Evolutionary conservation across 1,284 basidiomycete species (phyloP), one percentile per base, ranked within the genome.

Genomic region (Mycosarcoma maydis): DNA sequence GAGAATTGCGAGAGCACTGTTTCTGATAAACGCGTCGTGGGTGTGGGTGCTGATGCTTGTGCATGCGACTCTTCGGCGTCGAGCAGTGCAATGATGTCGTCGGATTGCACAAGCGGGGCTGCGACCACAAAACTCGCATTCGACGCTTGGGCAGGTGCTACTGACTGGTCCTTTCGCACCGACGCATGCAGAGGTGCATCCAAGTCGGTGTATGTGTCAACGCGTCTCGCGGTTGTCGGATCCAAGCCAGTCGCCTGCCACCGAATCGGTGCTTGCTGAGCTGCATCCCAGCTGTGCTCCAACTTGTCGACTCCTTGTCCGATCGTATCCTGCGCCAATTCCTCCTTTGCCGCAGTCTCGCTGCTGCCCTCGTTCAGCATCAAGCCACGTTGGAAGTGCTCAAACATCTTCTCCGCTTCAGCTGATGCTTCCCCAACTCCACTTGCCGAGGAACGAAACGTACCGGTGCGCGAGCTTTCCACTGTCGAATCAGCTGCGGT

Each of bases 41-140:
- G 42, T 22, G n/a, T n/a, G 19, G 2, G 4, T 13, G 17, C 3
- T 9, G 34, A 22, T 14, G 36, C 10, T 16, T 20, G 16, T 1
- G 32, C 10, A 27, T 32, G 36, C 8, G 41, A 44, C 43, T 68
- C 65, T 46, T 68, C 65, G 4, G 46, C 46, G 27, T 59, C 56
- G 11, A 70, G 56, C 4, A 70, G 50, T 0, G 60, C 56, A 16
- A 70, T 60, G 23, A 70, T 54, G 48, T 70, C 60, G 24, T 53
- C 46, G 0, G 55, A 45, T 16, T 42, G 49, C 8, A 52, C 48
- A 17, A 58, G 52, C 8, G 52, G 43, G 6, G 57, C 34, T n/a
- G 45, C 14, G 7, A 8, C 7, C 13, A n/a, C n/a, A n/a, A n/a
- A n/a, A n/a, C n/a, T n/a, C 27, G 27, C 3, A 3, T 22, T 41